Conservation (phyloP, 2,329 filamentous ascomycete species). For the Fusarium nygamai region DNA sequence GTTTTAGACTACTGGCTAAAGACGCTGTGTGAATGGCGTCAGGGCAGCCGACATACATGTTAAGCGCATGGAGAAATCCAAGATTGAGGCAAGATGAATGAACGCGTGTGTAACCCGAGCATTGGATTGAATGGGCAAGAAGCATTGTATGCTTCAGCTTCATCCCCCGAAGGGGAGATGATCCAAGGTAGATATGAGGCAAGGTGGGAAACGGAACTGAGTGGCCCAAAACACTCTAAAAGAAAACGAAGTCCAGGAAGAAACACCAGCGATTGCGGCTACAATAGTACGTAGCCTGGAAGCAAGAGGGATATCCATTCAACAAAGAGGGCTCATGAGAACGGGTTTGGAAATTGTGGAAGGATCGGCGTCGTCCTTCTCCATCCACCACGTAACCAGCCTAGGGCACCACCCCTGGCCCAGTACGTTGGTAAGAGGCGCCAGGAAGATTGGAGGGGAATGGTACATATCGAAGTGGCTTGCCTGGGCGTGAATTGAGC, state of each 20-base stretch:
- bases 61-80: slow-evolving; percentile 6
- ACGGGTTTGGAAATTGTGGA: slow-evolving; percentile 38
- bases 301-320: slow-evolving; percentile 16
- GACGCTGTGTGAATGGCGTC: slow-evolving; percentile 36
- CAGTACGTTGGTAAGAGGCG: slow-evolving; percentile 41
- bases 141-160: slow-evolving; percentile 3
- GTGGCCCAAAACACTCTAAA: slow-evolving; percentile 35
- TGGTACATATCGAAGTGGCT: slow-evolving; percentile 38
- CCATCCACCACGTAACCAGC: slow-evolving; percentile 27
- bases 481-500: slow-evolving; percentile 37
- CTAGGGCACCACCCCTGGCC: slow-evolving; percentile 33
- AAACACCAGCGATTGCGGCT: slow-evolving; percentile 5
- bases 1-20: slow-evolving; percentile 36
- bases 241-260: slow-evolving; percentile 20
- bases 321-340: slow-evolving; percentile 30
- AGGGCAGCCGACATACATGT: slow-evolving; percentile 19
- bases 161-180: not conserved
- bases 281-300: slow-evolving; percentile 2
- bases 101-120: slow-evolving; percentile 13
- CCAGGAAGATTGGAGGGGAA: slow-evolving; percentile 42
- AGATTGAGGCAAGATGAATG: slow-evolving; percentile 7
- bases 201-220: slow-evolving; percentile 25
- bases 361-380: slow-evolving; percentile 40
- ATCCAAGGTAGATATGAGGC: slow-evolving; percentile 23
- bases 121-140: slow-evolving; percentile 5